Evolutionary conservation across 1,139 yeast genomes (phyloP).

Genomic region (Suhomyces atakaporum): DNA sequence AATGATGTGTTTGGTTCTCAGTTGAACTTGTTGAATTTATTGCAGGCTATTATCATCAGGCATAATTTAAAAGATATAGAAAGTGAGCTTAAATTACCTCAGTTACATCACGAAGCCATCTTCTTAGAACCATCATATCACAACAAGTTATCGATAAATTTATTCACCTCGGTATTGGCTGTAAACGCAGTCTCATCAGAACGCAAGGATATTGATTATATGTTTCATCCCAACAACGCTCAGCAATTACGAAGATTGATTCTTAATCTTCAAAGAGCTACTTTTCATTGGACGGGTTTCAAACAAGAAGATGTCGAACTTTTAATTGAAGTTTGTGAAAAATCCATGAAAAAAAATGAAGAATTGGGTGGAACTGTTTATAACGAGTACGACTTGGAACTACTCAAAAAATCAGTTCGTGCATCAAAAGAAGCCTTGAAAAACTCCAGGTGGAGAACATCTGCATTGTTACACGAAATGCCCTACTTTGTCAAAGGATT

Average conservation of each 20-base stretch:
- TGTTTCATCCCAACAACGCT: slow-evolving; percentile 64
- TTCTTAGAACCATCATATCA: slow-evolving; percentile 61
- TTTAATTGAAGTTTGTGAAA: slow-evolving; percentile 49
- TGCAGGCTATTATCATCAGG: slow-evolving; percentile 53
- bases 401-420: slow-evolving; percentile 44
- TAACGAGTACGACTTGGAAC: slow-evolving; percentile 33
- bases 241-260: slow-evolving; percentile 56
- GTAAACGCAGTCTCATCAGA: slow-evolving; percentile 75
- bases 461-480: slow-evolving; percentile 64
- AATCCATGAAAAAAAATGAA: slow-evolving; percentile 41
- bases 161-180: slow-evolving; percentile 67
- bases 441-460: slow-evolving; percentile 57
- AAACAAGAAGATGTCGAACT: slow-evolving; percentile 56
- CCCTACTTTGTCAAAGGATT: slow-evolving; percentile 50
- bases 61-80: slow-evolving; percentile 57
- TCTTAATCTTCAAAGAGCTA: slow-evolving; percentile 62
- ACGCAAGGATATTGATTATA: slow-evolving; percentile 63
- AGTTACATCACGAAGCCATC: slow-evolving; percentile 57
- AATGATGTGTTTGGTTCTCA: slow-evolving; percentile 40
- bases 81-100: slow-evolving; percentile 57
- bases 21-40: slow-evolving; percentile 39
- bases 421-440: slow-evolving; percentile 50
- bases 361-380: slow-evolving; percentile 29
- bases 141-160: slow-evolving; percentile 59
- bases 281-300: slow-evolving; percentile 77